Base-by-base conservation (phyloP, 2,329 filamentous ascomycete species). In the Tolypocladium tundrense region DNA sequence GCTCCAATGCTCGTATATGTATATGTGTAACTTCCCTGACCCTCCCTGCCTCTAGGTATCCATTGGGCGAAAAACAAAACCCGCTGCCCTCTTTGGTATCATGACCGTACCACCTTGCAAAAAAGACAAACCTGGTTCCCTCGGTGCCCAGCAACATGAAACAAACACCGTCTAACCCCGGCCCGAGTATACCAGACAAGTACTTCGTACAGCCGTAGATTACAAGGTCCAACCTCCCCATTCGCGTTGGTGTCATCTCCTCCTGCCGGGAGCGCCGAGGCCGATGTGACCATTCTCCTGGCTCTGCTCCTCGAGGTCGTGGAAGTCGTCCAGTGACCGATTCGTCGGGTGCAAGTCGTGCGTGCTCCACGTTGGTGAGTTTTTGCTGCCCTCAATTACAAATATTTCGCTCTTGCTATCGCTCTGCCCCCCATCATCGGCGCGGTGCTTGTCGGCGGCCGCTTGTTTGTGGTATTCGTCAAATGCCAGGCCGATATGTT, bases 391-490 rank as follows among this genome's bases (percentile, higher is more conserved):
- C 57, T 74, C 68, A 21, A 73, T 72, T 52, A 75, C 64, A 55
- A 70, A 71, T 48, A 71, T 63, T 53, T 75, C 73, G 62, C 71
- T 74, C 39, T 65, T 69, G 41, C 62, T 65, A 13, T 68, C 63
- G 33, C 59, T 65, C 10, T 61, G 57, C 40, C 60, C 24, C 50
- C 56, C 53, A 50, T 53, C 53, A n/a, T 58, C 57, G 19, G 56
- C 41, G n/a, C 31, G 21, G 42, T 41, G 10, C 51, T 54, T 2
- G 58, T 24, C 16, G 57, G 43, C 5, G 5, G 50, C 50, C 8
- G 55, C 55, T 19, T 60, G 55, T 3, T 53, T 48, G 24, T 60
- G 59, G n/a, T 61, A 60, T 10, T 61, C 59, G 51, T 63, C 61
- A 41, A 67, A 61, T 13, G 63, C 61, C n/a, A 63, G 58, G 45